Evolutionary conservation across 495 filamentous ascomycete genomes (phyloP).

Genomic region (Podospora australis): DNA sequence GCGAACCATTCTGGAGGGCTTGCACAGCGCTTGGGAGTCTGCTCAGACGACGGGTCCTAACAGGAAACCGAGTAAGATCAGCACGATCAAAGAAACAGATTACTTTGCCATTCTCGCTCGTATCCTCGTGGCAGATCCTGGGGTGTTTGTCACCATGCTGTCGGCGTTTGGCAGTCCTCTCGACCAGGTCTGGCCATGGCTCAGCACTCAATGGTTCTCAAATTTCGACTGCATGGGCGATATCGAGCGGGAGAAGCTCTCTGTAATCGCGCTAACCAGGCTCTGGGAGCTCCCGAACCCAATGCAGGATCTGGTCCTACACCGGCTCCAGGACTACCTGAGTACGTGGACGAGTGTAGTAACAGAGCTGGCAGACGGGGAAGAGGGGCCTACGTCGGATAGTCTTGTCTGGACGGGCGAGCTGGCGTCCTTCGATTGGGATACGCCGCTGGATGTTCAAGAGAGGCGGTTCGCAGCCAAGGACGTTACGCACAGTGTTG

Average conservation of each 20-base stretch:
- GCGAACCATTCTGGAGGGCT: slow-evolving; percentile 56
- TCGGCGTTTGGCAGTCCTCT: slow-evolving; percentile 30
- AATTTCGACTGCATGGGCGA: slow-evolving; percentile 79
- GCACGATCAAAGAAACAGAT: slow-evolving; percentile 66
- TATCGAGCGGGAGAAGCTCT: slow-evolving; percentile 69
- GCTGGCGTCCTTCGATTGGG: slow-evolving; percentile 58
- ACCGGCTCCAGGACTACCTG: slow-evolving; percentile 45
- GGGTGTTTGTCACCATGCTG: slow-evolving; percentile 56
- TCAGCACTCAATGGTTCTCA: slow-evolving; percentile 79
- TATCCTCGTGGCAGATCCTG: slow-evolving; percentile 62
- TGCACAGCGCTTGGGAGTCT: slow-evolving; percentile 64
- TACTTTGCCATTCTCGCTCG: slow-evolving; percentile 80
- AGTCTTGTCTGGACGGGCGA: slow-evolving; percentile 61
- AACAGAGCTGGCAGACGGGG: slow-evolving; percentile 29
- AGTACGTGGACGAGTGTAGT: slow-evolving; percentile 48
- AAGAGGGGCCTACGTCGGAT: slow-evolving; percentile 26
- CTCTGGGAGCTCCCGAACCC: slow-evolving; percentile 60
- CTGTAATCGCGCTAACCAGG: slow-evolving; percentile 72
- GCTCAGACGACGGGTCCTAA: slow-evolving; percentile 74
- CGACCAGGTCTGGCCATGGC: slow-evolving; percentile 59
- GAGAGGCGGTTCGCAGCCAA: slow-evolving; percentile 46
- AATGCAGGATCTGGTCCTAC: slow-evolving; percentile 41
- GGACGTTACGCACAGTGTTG: slow-evolving; percentile 67
- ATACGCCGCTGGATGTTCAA: slow-evolving; percentile 54
- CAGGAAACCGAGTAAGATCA: slow-evolving; percentile 53